Evolutionary conservation across 805 yeast species (phyloP), one percentile per base, ranked within the genome.

Genomic region (Peterozyma toletana): DNA sequence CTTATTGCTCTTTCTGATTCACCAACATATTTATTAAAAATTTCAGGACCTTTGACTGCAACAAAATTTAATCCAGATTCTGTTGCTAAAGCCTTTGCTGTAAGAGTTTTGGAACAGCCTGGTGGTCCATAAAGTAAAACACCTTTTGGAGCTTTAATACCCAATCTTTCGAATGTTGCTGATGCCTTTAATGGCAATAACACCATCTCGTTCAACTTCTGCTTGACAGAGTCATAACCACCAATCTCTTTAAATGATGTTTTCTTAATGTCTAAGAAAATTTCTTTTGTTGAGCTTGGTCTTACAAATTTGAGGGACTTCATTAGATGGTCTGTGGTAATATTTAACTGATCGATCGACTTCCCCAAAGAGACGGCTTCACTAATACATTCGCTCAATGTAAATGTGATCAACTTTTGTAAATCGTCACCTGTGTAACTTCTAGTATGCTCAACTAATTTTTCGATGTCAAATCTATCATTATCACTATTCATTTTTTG

Each of bases 401-500:
- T 21, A 21, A 21, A 21, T 31, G 14, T 31, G 15, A 11, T 13
- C 17, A 93, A 67, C 0, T 97, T 96, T 3, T 85, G 78, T 39
- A 93, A 63, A 64, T 93, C 99, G 0, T 98, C 96, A 39, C 99
- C 99, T 38, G 93, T 99, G 57, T 87, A 93, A 5, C 99, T 99
- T 62, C 93, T 99, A 0, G 98, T 90, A 55, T 78, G 83, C 4
- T 77, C 61, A 0, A 96, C 87, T 36, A 90, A 64, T 1, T 53
- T 54, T n/a, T 64, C 58, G n/a, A 90, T 73, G 34, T 86, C 83
- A 0, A 68, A 78, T 0, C 59, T 64, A 0, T 70, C 56, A 0
- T 63, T 64, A 53, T 80, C 81, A 39, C 66, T 68, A 37, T 63
- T 64, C 78, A 82, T 80, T 38, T 66, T 71, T 1, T 57, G 54